Evolutionary conservation across 495 filamentous ascomycete species (phyloP), one percentile per base, ranked within the genome.

Genomic region (Aspergillus nanangensis): DNA sequence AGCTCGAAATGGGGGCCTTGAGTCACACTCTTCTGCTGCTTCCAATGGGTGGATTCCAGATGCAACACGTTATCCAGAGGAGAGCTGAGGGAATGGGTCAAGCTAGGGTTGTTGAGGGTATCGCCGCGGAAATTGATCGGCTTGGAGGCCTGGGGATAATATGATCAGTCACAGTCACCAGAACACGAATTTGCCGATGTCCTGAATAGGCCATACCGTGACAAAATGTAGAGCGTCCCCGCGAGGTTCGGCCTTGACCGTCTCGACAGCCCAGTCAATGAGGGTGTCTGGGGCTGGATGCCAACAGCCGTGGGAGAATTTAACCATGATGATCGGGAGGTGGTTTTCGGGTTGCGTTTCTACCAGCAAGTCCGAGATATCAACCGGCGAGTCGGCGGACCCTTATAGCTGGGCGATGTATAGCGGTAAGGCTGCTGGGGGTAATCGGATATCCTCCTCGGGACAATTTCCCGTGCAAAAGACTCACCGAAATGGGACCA

Each of bases 241-340:
- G 37, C 45, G 45, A 15, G 45, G 33, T 27, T 48, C 45, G 37
- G 45, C 45, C 8, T 21, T 24, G 45, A 48, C 45, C 11, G 45
- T 48, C 20, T 48, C 45, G 4, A 48, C 37, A 1, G 45, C 45
- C 45, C 45, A 48, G 37, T 48, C 45, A 20, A 48, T 48, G 37
- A 48, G 37, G 8, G 45, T 48, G n/a, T 48, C 45, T 17, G 45
- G 45, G 24, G 38, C 45, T 13, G 45, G 45, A 24, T 48, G 45
- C 45, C 45, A 48, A 29, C 45, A 48, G n/a, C 45, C 45, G 45
- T 48, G 45, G 4, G 45, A 48, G 20, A 48, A 41, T 18, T 48
- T 48, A 3, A 41, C 45, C 45, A 48, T 48, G 23, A n/a, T 29
- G 34, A 7, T 11, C n/a, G n/a, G n/a, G n/a, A n/a, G n/a, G n/a